These are phyloP conservation scores for Podospora tetraspora DNA, from an alignment of 495 filamentous ascomycete species.

Conservation along the genomic window DNA sequence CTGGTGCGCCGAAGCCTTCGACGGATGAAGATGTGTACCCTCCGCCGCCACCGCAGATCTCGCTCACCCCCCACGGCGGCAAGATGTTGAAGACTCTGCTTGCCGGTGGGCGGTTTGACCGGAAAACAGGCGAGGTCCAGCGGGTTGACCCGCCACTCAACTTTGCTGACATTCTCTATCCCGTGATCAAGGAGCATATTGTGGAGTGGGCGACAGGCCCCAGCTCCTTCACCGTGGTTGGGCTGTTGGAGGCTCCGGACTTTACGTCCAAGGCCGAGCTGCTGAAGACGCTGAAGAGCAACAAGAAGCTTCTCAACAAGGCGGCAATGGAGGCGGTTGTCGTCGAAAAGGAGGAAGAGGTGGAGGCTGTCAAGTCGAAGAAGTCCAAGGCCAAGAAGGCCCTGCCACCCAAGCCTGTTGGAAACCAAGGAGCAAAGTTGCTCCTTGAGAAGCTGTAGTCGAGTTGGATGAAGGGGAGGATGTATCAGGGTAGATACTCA, in stretches of 20 bases:
- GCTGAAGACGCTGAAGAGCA: slow-evolving; percentile 57
- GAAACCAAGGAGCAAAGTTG: slow-evolving; percentile 32
- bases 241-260: slow-evolving; percentile 69
- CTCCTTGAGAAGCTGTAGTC: slow-evolving; percentile 44
- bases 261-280: slow-evolving; percentile 65
- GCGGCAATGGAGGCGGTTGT: slow-evolving; percentile 41
- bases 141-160: slow-evolving; percentile 68
- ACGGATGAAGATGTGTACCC: slow-evolving; percentile 37
- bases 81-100: slow-evolving; percentile 87
- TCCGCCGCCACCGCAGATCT: slow-evolving; percentile 45
- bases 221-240: slow-evolving; percentile 76
- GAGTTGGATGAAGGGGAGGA: background rate
- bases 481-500: background rate
- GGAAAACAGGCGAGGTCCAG: slow-evolving; percentile 57
- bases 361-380: slow-evolving; percentile 24
- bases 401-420: slow-evolving; percentile 13
- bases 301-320: slow-evolving; percentile 46
- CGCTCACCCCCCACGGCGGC: slow-evolving; percentile 59
- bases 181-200: slow-evolving; percentile 65
- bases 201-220: slow-evolving; percentile 81
- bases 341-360: slow-evolving; percentile 31
- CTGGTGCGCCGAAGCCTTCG: slow-evolving; percentile 51
- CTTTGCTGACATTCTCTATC: slow-evolving; percentile 74
- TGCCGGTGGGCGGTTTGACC: slow-evolving; percentile 78
- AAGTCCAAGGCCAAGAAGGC: slow-evolving; percentile 43